Evolutionary conservation across 495 filamentous ascomycete genomes (phyloP).

Genomic region (Aspergillus sclerotioniger): DNA sequence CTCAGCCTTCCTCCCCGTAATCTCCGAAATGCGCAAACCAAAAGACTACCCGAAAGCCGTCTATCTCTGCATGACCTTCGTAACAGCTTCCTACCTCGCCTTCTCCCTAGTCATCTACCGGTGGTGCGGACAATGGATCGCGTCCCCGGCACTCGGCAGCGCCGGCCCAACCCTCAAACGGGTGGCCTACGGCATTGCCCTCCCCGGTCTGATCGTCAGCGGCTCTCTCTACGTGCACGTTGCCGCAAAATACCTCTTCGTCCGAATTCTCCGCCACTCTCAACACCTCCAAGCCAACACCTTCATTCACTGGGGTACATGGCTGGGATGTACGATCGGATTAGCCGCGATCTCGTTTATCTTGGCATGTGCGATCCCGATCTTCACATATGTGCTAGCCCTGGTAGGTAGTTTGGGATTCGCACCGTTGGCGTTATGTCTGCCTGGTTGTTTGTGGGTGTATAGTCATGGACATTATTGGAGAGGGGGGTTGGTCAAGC

Average conservation of each 20-base stretch:
- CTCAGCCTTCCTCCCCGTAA: constrained; percentile 69
- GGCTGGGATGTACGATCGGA: constrained; percentile 53
- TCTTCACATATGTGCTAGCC: constrained; percentile 63
- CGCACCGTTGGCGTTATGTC: constrained; percentile 38
- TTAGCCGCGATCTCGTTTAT: constrained; percentile 63
- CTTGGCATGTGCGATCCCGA: constrained; percentile 66
- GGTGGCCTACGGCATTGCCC: constrained; percentile 68
- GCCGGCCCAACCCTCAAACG: constrained; percentile 62
- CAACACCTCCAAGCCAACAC: constrained; percentile 56
- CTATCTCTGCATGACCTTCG: constrained; percentile 57
- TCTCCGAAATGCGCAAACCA: constrained; percentile 72
- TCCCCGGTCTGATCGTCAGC: constrained; percentile 56
- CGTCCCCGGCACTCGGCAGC: constrained; percentile 68
- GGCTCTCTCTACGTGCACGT: constrained; percentile 65
- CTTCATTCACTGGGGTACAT: constrained; percentile 45
- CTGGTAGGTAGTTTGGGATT: constrained; percentile 39
- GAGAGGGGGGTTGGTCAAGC: constrained; percentile 19
- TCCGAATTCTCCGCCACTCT: constrained; percentile 54
- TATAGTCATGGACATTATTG: constrained; percentile 40
- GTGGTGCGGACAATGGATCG: constrained; percentile 65
- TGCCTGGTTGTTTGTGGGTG: constrained; percentile 49
- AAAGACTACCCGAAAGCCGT: constrained; percentile 64
- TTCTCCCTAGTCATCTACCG: constrained; percentile 58
- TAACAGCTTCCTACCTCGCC: constrained; percentile 61
- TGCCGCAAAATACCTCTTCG: constrained; percentile 62